A percentile compares a stretch with the other conserved stretches of the same genome.
Conservation (phyloP, 2,329 filamentous ascomycete species). For the Seiridium cupressi region DNA sequence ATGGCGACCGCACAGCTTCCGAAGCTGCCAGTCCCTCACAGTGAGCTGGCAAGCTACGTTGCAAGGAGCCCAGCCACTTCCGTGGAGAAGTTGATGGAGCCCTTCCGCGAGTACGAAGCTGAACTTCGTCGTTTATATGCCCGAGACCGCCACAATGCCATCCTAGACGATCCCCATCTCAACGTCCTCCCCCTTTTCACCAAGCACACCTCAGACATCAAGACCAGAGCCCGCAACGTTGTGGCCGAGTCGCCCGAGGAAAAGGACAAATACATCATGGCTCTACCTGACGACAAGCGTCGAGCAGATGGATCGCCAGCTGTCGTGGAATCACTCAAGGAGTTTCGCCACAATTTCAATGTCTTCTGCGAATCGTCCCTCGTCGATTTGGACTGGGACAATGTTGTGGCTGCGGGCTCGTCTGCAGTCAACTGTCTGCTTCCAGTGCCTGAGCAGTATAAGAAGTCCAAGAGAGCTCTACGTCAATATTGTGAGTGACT, state of each 20-base stretch:
- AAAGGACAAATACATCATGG: conserved; percentile 68
- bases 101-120: conserved; percentile 67
- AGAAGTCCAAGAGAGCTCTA: conserved; percentile 59
- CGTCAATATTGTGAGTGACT: conserved; percentile 59
- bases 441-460: conserved; percentile 63
- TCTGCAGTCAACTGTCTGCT: conserved; percentile 78
- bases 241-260: conserved; percentile 57
- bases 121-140: conserved; percentile 66
- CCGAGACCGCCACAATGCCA: conserved; percentile 61
- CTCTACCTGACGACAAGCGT: conserved; percentile 59
- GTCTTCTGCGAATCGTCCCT: conserved; percentile 80
- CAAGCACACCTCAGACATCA: conserved; percentile 53
- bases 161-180: conserved; percentile 53
- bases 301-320: conserved; percentile 63
- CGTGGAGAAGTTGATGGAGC: conserved; percentile 58
- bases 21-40: conserved; percentile 43
- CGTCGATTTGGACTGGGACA: conserved; percentile 75
- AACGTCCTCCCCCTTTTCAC: conserved; percentile 68
- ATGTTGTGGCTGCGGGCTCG: conserved; percentile 78
- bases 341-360: conserved; percentile 77
- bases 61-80: conserved; percentile 49
- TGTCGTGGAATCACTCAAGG: conserved; percentile 62
- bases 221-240: conserved; percentile 60
- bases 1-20: conserved; percentile 41
- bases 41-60: conserved; percentile 51